phyloP scores from a whole-genome alignment of 225 moss, liverwort and hornwort genomes.

The Asterella californica region DNA sequence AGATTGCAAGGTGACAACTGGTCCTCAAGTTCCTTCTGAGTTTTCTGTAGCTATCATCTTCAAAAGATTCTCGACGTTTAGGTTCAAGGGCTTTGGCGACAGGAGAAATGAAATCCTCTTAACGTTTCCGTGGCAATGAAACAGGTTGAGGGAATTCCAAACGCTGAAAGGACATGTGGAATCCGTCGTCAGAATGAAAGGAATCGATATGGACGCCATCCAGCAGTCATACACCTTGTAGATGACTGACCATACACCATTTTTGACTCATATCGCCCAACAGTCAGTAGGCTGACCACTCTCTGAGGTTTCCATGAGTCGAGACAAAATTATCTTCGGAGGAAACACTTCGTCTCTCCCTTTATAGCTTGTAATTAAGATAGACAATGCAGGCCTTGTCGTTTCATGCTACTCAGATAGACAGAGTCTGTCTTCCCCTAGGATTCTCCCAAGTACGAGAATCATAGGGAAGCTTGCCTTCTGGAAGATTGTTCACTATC shows the following conservation, averaged over 20 bases:
- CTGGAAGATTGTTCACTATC: background rate
- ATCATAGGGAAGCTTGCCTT: background rate
- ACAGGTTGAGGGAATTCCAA: conserved; percentile 67
- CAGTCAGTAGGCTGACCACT: background rate
- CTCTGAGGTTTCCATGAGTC: background rate
- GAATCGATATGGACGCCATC: conserved; percentile 64
- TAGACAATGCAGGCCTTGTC: background rate
- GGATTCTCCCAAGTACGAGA: too few species aligned
- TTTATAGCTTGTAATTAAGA: background rate
- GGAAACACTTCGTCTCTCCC: background rate
- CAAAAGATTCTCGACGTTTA: background rate
- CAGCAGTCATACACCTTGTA: conserved; percentile 61
- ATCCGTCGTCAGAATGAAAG: conserved; percentile 74
- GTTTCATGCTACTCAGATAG: background rate
- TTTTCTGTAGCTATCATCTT: background rate
- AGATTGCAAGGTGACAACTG: conserved; percentile 39
- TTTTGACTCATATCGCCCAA: background rate
- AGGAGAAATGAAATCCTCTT: background rate
- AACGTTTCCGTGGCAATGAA: background rate
- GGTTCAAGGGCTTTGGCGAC: background rate
- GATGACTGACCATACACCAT: background rate
- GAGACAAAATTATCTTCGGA: background rate
- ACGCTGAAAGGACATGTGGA: conserved; percentile 86
- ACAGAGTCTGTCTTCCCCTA: background rate
- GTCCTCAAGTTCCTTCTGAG: background rate